These are phyloP conservation scores for Aspergillus sp. DNA, from an alignment of 2,329 filamentous ascomycete species.

Conservation along the genomic window DNA sequence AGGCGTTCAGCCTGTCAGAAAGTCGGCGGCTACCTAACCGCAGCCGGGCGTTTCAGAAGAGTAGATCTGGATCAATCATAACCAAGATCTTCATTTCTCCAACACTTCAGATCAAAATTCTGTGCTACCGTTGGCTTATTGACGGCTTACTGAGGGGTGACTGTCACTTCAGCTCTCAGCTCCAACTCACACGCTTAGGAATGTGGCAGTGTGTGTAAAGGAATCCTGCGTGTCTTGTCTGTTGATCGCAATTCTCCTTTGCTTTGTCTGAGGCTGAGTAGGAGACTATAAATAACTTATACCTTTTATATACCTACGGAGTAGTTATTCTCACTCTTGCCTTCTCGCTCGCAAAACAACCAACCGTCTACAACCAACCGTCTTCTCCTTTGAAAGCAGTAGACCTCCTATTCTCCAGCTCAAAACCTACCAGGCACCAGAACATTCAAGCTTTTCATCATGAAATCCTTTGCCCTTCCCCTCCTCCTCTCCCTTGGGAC, in stretches of 20 bases:
- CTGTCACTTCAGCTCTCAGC: neutral
- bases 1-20: neutral
- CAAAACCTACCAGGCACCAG: neutral
- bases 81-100: neutral
- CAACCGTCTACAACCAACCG: too few relatives aligned
- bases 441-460: neutral
- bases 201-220: neutral
- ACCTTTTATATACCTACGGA: neutral
- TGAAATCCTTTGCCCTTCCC: neutral
- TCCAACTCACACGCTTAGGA: conserved; percentile 1
- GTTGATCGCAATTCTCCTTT: neutral
- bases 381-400: too few relatives aligned
- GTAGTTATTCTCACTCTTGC: too few relatives aligned
- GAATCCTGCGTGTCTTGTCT: conserved; percentile 1
- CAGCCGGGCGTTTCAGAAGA: neutral
- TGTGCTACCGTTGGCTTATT: neutral
- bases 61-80: neutral
- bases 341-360: too few relatives aligned
- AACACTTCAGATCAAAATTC: neutral
- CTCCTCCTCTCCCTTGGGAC: neutral
- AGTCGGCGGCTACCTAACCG: neutral
- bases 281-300: neutral
- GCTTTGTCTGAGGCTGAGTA: neutral
- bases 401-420: too few relatives aligned
- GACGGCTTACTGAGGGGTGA: neutral